A percentile compares a stretch with the other conserved stretches of the same genome.
Conservation (phyloP, 140 eudicot species). For the Anethum foeniculum region DNA sequence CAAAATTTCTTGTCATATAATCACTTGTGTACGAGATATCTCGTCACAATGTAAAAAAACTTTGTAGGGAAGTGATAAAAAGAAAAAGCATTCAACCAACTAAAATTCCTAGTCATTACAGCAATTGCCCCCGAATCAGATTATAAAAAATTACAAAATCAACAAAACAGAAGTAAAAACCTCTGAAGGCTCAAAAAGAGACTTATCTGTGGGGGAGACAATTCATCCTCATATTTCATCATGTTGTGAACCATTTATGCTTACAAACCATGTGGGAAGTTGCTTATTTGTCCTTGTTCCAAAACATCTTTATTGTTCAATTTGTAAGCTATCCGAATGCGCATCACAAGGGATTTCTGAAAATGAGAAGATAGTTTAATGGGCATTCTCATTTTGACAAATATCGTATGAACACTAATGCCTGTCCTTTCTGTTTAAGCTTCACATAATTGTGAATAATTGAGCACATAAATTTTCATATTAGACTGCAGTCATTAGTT, state of each 20-base stretch:
- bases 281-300: constrained; percentile 90
- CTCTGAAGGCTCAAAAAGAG: constrained; percentile 16
- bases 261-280: constrained; percentile 78
- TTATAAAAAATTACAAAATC: not conserved
- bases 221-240: constrained; percentile 17
- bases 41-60: constrained; percentile 46
- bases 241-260: constrained; percentile 5
- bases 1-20: constrained; percentile 20
- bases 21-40: constrained; percentile 21
- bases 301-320: constrained; percentile 60
- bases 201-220: constrained; percentile 16
- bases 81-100: constrained; percentile 15
- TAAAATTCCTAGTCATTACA: constrained; percentile 24
- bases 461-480: not conserved
- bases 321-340: constrained; percentile 83
- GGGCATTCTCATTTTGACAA: not conserved
- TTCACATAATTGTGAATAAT: not conserved
- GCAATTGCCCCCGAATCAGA: constrained; percentile 11
- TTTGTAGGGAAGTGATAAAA: not conserved
- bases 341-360: constrained; percentile 91
- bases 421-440: not conserved
- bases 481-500: not conserved
- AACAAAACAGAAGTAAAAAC: constrained; percentile 14
- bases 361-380: constrained; percentile 9
- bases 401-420: not conserved